phyloP scores from a whole-genome alignment of 169 alveolate genomes.

The Besnoitia besnoiti region DNA sequence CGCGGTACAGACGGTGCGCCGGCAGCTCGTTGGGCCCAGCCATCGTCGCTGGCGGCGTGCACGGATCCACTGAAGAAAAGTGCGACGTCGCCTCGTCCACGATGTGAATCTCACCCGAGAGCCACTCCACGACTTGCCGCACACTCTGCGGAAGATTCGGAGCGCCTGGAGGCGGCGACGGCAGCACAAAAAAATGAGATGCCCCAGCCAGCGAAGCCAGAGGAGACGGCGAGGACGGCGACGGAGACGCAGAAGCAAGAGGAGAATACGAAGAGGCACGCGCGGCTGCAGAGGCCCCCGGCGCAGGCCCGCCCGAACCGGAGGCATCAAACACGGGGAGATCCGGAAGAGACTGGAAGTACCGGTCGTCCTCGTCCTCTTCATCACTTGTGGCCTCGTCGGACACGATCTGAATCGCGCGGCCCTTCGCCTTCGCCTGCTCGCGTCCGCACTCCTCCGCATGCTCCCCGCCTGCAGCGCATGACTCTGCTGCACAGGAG shows the following conservation, averaged over 20 bases:
- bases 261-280: background rate
- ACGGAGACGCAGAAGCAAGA: background rate
- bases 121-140: conserved; percentile 28
- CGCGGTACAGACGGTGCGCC: conserved; percentile 6
- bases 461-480: no score
- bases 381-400: background rate
- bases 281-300: background rate
- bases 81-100: background rate
- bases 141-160: conserved; percentile 24
- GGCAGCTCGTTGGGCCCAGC: conserved; percentile 30
- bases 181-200: background rate
- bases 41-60: background rate
- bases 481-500: no score
- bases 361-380: conserved; percentile 21
- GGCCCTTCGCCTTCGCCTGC: no score
- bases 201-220: background rate
- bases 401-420: background rate
- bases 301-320: background rate
- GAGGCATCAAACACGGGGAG: background rate
- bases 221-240: background rate
- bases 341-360: background rate
- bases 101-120: background rate
- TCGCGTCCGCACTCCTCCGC: no score
- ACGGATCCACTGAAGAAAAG: background rate
- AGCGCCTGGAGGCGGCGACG: background rate